These are phyloP conservation scores for Cercophora scortea DNA, from an alignment of 495 filamentous ascomycete genomes.

Conservation along the genomic window DNA sequence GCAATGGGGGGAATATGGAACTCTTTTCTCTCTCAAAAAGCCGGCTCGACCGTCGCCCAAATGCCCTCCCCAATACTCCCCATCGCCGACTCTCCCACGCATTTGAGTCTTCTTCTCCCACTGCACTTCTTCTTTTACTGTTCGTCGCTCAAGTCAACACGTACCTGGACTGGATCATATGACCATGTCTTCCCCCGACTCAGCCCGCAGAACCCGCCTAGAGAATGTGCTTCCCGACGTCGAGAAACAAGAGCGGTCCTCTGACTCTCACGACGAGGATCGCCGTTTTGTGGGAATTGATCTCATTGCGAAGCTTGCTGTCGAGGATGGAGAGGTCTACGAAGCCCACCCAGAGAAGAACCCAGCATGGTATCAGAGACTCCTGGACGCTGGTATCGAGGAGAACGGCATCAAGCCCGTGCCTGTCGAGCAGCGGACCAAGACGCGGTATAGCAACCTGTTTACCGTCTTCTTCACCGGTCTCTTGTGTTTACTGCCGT, in stretches of 20 bases:
- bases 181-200: background rate
- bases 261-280: background rate
- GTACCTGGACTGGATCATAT: background rate
- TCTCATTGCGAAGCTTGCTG: slow-evolving; percentile 14
- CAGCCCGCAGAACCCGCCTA: background rate
- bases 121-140: background rate
- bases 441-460: slow-evolving; percentile 42
- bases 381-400: slow-evolving; percentile 42
- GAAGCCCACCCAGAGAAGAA: slow-evolving; percentile 21
- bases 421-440: slow-evolving; percentile 43
- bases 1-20: too few species aligned
- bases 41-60: too few species aligned
- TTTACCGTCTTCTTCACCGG: slow-evolving; percentile 41
- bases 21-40: too few species aligned
- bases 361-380: slow-evolving; percentile 27
- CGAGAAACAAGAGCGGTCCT: background rate
- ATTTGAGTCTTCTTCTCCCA: background rate
- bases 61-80: background rate
- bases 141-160: background rate
- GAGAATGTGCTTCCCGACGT: background rate
- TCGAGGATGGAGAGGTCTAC: slow-evolving; percentile 27
- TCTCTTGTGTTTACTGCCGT: slow-evolving; percentile 37
- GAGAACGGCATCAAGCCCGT: slow-evolving; percentile 48
- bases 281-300: background rate
- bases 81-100: background rate